phyloP scores from a whole-genome alignment of 192 early-diverging fungal species.

The Coemansia sp. region DNA sequence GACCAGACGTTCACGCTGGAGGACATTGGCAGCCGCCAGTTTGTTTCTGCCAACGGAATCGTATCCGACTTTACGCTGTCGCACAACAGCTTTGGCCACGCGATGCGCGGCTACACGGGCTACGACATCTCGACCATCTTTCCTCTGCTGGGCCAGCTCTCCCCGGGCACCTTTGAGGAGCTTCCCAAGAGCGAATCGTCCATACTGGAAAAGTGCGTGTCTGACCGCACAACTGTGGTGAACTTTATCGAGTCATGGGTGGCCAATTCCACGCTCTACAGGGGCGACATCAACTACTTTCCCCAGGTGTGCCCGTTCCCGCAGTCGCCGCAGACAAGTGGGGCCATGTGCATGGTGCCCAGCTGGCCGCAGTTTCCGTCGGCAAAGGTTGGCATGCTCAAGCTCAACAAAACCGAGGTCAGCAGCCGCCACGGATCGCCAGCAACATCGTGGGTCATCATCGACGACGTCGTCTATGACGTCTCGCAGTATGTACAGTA shows the following conservation, averaged over 20 bases:
- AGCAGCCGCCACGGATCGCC: constrained; percentile 13
- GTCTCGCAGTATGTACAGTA: constrained; percentile 30
- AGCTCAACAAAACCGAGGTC: constrained; percentile 23
- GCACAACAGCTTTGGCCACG: constrained; percentile 17
- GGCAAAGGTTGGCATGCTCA: constrained; percentile 35
- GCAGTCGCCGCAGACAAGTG: constrained; percentile 38
- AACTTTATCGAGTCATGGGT: constrained; percentile 27
- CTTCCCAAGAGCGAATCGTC: constrained; percentile 1
- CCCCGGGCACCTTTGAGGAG: constrained; percentile 4
- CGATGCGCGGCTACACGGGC: constrained; percentile 39
- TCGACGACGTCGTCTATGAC: constrained; percentile 28
- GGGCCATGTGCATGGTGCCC: constrained; percentile 18
- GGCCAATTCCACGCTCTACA: constrained; percentile 18
- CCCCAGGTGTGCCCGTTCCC: constrained; percentile 39
- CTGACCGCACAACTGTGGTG: constrained; percentile 4
- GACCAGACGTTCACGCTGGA: constrained; percentile 36
- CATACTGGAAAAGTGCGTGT: constrained; percentile 23
- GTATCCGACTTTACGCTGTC: constrained; percentile 42
- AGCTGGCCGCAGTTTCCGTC: constrained; percentile 24
- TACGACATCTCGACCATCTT: constrained; percentile 40
- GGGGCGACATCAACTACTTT: constrained; percentile 4
- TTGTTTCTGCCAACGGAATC: constrained; percentile 43
- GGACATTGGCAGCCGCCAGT: constrained; percentile 17
- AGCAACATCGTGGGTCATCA: constrained; percentile 32
- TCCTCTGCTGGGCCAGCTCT: constrained; percentile 30